A percentile compares a stretch with the other conserved stretches of the same genome.
Evolutionary conservation across 1,139 yeast species (phyloP).

Genomic region (Lodderomyces parapsilosis): DNA sequence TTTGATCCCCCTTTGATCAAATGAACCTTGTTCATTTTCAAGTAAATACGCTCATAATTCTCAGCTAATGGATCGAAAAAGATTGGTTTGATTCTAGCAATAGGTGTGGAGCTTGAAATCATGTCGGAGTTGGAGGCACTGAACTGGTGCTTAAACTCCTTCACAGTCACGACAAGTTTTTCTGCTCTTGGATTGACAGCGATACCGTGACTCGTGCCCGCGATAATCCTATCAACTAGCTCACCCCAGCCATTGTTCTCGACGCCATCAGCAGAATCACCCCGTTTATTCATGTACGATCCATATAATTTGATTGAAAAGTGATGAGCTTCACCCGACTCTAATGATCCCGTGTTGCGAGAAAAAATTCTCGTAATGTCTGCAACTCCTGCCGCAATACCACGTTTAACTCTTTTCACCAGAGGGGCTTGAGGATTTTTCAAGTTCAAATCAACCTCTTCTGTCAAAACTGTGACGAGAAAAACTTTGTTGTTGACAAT

Average conservation of each 20-base stretch:
- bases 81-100: conserved; percentile 61
- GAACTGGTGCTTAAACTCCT: conserved; percentile 67
- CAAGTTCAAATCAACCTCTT: conserved; percentile 45
- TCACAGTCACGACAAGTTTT: conserved; percentile 64
- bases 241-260: conserved; percentile 88
- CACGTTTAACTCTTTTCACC: conserved; percentile 60
- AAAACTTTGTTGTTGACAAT: conserved; percentile 62
- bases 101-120: conserved; percentile 45
- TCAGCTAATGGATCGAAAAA: conserved; percentile 63
- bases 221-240: conserved; percentile 71
- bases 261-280: conserved; percentile 22
- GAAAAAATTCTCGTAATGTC: conserved; percentile 81
- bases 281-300: conserved; percentile 51
- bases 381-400: conserved; percentile 86
- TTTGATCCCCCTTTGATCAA: conserved; percentile 27
- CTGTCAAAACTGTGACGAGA: conserved; percentile 67
- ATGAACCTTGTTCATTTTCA: conserved; percentile 53
- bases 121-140: conserved; percentile 33
- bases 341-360: conserved; percentile 57
- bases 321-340: conserved; percentile 65
- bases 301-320: conserved; percentile 74
- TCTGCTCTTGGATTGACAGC: conserved; percentile 84
- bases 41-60: conserved; percentile 58
- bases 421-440: conserved; percentile 23
- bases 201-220: conserved; percentile 76